Base-by-base conservation (phyloP, 345 rosid genomes). In the Gossypium bickii region DNA sequence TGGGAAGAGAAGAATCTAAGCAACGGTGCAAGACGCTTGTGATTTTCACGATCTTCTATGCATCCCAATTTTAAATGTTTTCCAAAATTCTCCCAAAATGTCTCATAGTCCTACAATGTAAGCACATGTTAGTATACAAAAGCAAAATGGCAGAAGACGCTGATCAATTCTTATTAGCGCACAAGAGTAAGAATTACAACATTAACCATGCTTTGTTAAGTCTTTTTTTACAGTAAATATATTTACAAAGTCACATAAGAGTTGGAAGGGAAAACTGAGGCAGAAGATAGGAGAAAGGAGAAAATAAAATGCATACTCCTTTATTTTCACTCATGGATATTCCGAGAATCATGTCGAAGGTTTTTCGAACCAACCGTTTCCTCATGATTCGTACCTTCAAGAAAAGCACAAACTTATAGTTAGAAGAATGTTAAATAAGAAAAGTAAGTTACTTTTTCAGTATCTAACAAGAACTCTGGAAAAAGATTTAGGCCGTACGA, bases 1-100 rank as follows among this genome's bases (percentile, higher is more conserved):
- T 91, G 96, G 16, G 99, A 95, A 68, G 99, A 95, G 87, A 91
- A 95, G 78, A 91, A 93, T 53, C 98, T 87, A 67, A 95, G 89
- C 83, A 95, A 80, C 43, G 99, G 99, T 49, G 94, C 99, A 81
- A 95, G 64, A n/a, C 97, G 89, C 89, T 95, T 95, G 81, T 95
- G 98, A 80, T 95, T 95, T 71, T 95, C 99, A 20, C 96, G 97
- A 78, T 95, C 99, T 74, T 95, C 99, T 47, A 95, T 81, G 85
- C 99, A 95, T 8, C 99, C 99, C 72, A 95, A 53, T 84, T 95
- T 95, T 83, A 95, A 52, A 72, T 86, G 77, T 83, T 93, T 95
- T 70, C 99, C 97, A 78, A 76, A 95, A 81, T 90, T 91, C 6
- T 95, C 98, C 99, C 98, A 95, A 78, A 93, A 95, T 73, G 82